Base-by-base conservation (phyloP, 2,329 filamentous ascomycete species). In the Colletotrichum lupini region DNA sequence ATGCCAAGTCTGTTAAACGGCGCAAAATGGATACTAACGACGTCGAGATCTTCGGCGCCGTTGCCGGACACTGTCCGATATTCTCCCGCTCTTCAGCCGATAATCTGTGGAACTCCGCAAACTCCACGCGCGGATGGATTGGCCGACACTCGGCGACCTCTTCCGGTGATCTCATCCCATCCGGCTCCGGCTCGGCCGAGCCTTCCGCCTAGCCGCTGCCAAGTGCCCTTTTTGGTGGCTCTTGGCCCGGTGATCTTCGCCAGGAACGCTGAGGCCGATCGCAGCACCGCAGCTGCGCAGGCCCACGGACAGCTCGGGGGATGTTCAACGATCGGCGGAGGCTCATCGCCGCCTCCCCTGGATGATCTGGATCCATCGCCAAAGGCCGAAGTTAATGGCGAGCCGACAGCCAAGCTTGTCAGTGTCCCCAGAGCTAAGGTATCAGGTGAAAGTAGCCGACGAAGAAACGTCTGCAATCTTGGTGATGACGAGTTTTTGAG, bases 401-500 rank as follows among this genome's bases (percentile, higher is more conserved):
- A 49, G 32, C 57, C 63, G 65, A 58, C 37, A 52, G 37, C 42
- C 52, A 52, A 37, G 35, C 64, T 42, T 58, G 68, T 67, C 68
- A 58, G 19, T 37, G 68, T 61, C 53, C 64, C 46, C 49, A 55
- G 65, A n/a, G 65, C 69, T 72, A 65, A 24, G n/a, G 67, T 65
- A 65, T 69, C 66, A 70, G 70, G 70, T 70, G 46, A 56, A 24
- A n/a, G 49, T 37, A 37, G 52, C 65, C 57, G 28, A 12, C 35
- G 26, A 24, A 26, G 55, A 60, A 64, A 32, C 32, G 22, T 61
- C 49, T 70, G 37, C 67, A 52, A 4, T 49, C 42, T 42, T 61
- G 35, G 22, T 28, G 56, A 73, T 73, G 60, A 62, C 71, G 67
- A 62, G 22, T n/a, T 65, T 70, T 71, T 65, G 49, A 66, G 61